Base-by-base conservation (phyloP, 352 stramenopile species). In the Pythium periplocum region DNA sequence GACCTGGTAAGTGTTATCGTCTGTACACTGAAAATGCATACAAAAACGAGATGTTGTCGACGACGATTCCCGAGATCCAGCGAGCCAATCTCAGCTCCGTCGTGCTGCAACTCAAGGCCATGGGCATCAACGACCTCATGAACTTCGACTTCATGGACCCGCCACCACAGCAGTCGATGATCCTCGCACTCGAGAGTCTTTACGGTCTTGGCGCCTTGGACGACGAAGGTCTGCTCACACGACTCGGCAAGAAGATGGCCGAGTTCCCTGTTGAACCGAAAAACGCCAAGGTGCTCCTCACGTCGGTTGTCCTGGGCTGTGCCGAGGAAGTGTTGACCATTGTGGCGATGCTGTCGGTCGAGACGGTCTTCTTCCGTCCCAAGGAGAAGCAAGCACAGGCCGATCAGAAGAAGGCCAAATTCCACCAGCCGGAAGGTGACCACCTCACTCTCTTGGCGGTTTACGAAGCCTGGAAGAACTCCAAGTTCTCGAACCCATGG, bases 141-240 rank as follows among this genome's bases (percentile, higher is more conserved):
- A 78, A 81, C 30, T 99, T 99, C 71, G 97, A 99, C 70, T 99
- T 99, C 55, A 99, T 99, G 94, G 97, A 99, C 65, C 96, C 97
- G 26, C 98, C 98, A 4, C 93, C 97, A 17, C 80, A 98, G 41
- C 91, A 98, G 55, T 98, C 97, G 34, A 72, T 99, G 12, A 87
- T 99, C 2, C 95, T 92, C 53, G 96, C 97, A 5, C 93, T 99
- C 45, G 96, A 99, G 68, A 95, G 90, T n/a, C 75, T 99, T 2
- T 98, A 99, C 53, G 93, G 88, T 0, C 74, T 99, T 0, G 97
- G 97, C 37, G 97, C 97, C 6, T 68, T 99, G 4, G 97, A 99
- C 66, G 97, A 99, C 44, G 96, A 99, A 86, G 87, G 87, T 0
- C 55, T 94, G 50, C 69, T 96, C 26, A 96, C 86, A 7, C 71